Evolutionary conservation across 345 rosid species (phyloP).

Genomic region (Corymbia maculata): DNA sequence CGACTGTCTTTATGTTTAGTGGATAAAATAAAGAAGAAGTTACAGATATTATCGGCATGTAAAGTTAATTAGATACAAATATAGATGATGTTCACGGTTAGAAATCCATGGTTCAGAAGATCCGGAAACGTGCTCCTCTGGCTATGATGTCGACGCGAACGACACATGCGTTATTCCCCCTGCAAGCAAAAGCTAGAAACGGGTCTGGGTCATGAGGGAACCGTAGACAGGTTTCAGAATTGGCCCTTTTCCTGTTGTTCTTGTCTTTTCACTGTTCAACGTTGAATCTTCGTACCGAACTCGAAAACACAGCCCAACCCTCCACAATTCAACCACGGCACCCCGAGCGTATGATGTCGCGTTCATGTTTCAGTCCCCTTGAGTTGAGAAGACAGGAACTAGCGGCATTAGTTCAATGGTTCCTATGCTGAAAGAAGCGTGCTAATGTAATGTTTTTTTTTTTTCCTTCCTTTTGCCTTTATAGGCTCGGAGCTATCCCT

Average conservation of each 20-base stretch:
- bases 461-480: not conserved
- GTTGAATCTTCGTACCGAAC: constrained; percentile 28
- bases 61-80: not conserved
- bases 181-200: not conserved
- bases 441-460: not conserved
- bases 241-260: not conserved
- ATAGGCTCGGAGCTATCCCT: not conserved
- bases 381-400: not conserved
- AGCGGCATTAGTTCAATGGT: not conserved
- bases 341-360: not conserved
- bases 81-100: not conserved
- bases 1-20: not conserved
- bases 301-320: not conserved
- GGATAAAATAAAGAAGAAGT: not conserved
- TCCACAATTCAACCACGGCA: not conserved
- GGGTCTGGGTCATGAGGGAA: not conserved
- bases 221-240: not conserved
- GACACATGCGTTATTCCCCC: not conserved
- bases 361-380: not conserved
- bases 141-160: not conserved
- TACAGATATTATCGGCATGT: not conserved
- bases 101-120: not conserved
- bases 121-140: not conserved
- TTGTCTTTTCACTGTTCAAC: constrained; percentile 26
- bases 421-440: not conserved